Evolutionary conservation across 1,284 basidiomycete species (phyloP).

Genomic region (Fomitopsis pinicola): DNA sequence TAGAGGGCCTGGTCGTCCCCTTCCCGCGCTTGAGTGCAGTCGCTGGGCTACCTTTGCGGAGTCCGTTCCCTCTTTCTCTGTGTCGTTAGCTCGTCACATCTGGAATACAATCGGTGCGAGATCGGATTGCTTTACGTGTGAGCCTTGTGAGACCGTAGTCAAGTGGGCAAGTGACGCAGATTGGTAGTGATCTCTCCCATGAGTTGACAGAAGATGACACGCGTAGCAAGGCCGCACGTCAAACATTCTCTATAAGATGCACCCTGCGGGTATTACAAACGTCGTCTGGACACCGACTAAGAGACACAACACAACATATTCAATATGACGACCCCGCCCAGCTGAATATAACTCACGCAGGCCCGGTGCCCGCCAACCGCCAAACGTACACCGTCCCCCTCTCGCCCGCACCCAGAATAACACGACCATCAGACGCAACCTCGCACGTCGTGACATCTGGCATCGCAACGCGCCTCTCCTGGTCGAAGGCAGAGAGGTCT

Average conservation of each 20-base stretch:
- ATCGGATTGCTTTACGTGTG: not conserved
- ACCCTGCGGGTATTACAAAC: not conserved
- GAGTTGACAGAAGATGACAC: not conserved
- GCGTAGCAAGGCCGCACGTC: not conserved
- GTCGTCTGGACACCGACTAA: not conserved
- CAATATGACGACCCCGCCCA: not conserved
- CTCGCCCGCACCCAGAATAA: constrained; percentile 20
- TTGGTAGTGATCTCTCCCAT: too few relatives aligned
- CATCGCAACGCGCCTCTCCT: constrained; percentile 1
- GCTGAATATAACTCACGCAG: not conserved
- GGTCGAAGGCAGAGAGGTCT: not conserved
- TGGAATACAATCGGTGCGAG: constrained; percentile 7
- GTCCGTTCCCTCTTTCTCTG: not conserved
- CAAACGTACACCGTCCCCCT: constrained; percentile 22
- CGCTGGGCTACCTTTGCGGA: not conserved
- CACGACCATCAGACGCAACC: constrained; percentile 19
- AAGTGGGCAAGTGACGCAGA: too few relatives aligned
- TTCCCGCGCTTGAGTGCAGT: constrained; percentile 1
- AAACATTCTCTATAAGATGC: not conserved
- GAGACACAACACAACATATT: not conserved
- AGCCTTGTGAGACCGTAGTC: too few relatives aligned
- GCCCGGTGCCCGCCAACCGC: constrained; percentile 11
- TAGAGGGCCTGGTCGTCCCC: not conserved
- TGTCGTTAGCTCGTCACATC: constrained; percentile 2
- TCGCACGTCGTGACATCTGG: constrained; percentile 20